Percentiles rank a stretch among this genome's conserved stretches.
phyloP scores from a whole-genome alignment of 2,329 filamentous ascomycete genomes.

The Penicillium sp. region DNA sequence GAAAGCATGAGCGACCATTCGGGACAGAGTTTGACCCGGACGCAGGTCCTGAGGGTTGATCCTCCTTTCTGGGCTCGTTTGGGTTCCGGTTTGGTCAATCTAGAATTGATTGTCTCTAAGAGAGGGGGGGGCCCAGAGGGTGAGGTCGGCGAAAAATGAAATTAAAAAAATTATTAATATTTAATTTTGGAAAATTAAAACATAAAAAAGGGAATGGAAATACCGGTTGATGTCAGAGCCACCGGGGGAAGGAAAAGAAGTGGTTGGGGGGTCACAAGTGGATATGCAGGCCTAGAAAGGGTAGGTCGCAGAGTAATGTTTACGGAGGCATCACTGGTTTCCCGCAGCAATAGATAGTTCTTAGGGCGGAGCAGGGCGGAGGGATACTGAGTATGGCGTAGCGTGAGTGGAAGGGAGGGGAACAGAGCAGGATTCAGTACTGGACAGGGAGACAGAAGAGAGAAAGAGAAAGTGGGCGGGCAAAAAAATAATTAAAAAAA shows the following conservation, averaged over 20 bases:
- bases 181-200: conserved; percentile 12
- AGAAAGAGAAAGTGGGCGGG: conserved; percentile 1
- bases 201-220: conserved; percentile 26
- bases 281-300: conserved; percentile 37
- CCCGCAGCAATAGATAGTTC: conserved; percentile 14
- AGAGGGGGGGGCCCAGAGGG: background rate
- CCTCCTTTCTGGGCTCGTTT: conserved; percentile 42
- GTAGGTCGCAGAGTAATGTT: conserved; percentile 32
- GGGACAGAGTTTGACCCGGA: conserved; percentile 44
- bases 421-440: too few species aligned
- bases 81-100: conserved; percentile 37
- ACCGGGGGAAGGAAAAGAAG: conserved; percentile 16
- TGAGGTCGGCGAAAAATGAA: background rate
- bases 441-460: too few species aligned
- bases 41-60: conserved; percentile 46
- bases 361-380: conserved; percentile 22
- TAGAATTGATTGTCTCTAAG: conserved; percentile 24
- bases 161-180: background rate
- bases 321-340: conserved; percentile 24
- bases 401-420: conserved; percentile 11
- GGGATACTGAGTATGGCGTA: conserved; percentile 18
- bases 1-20: conserved; percentile 33
- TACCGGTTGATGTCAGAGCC: conserved; percentile 44
- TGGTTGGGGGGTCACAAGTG: conserved; percentile 32
- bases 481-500: background rate